Evolutionary conservation across 805 yeast species (phyloP).

Genomic region (Saturnispora silvae): DNA sequence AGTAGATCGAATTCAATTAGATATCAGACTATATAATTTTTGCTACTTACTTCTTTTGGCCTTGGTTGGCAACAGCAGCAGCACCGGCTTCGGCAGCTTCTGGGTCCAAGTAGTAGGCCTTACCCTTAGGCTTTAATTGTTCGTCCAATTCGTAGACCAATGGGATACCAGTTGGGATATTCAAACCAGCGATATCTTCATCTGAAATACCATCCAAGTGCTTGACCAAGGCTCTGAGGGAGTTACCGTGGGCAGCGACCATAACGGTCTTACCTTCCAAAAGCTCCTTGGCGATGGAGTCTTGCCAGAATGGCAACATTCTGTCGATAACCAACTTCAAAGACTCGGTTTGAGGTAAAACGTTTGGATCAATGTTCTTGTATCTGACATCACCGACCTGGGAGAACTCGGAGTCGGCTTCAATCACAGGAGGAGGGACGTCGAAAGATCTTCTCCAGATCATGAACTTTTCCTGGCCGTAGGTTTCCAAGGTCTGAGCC

Average conservation of each 20-base stretch:
- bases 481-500: constrained; percentile 80
- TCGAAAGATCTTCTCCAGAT: constrained; percentile 97
- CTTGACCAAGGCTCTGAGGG: constrained; percentile 92
- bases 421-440: constrained; percentile 89
- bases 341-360: constrained; percentile 89
- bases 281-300: constrained; percentile 75
- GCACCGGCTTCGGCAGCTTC: constrained; percentile 99
- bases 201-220: constrained; percentile 90
- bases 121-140: constrained; percentile 78
- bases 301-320: constrained; percentile 94
- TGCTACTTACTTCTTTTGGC: constrained; percentile 42
- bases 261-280: constrained; percentile 82
- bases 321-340: constrained; percentile 92
- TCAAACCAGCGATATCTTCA: constrained; percentile 83
- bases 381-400: constrained; percentile 83
- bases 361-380: constrained; percentile 71
- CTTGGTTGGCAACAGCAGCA: constrained; percentile 98
- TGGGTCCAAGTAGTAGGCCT: constrained; percentile 94
- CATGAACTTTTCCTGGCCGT: constrained; percentile 89
- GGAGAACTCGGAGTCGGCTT: constrained; percentile 66
- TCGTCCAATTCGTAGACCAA: constrained; percentile 92
- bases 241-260: constrained; percentile 97
- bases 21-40: too few species aligned
- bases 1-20: too few species aligned
- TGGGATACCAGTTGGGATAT: constrained; percentile 98